Percentiles rank a stretch among this genome's conserved stretches.
phyloP scores from a whole-genome alignment of 2,329 filamentous ascomycete species.

The Gnomoniopsis sp. region DNA sequence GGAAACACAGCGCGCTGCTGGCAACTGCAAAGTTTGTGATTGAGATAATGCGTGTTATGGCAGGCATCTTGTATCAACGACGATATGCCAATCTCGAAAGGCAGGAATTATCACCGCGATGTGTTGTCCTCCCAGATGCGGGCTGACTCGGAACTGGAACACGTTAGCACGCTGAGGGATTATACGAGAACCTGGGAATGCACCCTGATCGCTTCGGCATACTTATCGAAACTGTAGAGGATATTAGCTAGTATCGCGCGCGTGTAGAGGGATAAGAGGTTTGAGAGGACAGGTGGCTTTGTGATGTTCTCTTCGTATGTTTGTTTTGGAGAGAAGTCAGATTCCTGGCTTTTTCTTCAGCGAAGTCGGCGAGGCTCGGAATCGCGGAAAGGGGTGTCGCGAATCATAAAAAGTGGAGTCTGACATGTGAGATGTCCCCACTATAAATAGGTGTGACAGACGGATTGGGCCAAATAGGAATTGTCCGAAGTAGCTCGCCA shows the following conservation, averaged over 20 bases:
- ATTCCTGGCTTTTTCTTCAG: background rate
- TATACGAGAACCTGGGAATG: background rate
- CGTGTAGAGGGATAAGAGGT: background rate
- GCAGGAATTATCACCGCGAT: background rate
- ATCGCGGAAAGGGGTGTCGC: background rate
- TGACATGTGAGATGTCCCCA: background rate
- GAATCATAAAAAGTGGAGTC: background rate
- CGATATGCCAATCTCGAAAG: background rate
- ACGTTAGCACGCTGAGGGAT: background rate
- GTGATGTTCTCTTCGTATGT: background rate
- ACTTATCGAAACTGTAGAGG: background rate
- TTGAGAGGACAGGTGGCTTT: background rate
- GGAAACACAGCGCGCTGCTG: conserved; percentile 61
- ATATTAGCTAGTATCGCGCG: background rate
- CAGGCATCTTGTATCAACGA: conserved; percentile 1
- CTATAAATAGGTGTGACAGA: background rate
- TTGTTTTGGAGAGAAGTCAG: background rate
- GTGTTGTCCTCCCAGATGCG: background rate
- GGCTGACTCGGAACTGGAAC: background rate
- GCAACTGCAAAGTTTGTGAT: conserved; percentile 65
- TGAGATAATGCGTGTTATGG: conserved; percentile 46
- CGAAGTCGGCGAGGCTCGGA: background rate
- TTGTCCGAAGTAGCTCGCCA: background rate
- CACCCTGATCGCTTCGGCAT: background rate
- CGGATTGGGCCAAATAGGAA: background rate